A percentile compares a stretch with the other conserved stretches of the same genome.
Evolutionary conservation across 2,329 filamentous ascomycete genomes (phyloP).

Genomic region (Aureobasidium sp.): DNA sequence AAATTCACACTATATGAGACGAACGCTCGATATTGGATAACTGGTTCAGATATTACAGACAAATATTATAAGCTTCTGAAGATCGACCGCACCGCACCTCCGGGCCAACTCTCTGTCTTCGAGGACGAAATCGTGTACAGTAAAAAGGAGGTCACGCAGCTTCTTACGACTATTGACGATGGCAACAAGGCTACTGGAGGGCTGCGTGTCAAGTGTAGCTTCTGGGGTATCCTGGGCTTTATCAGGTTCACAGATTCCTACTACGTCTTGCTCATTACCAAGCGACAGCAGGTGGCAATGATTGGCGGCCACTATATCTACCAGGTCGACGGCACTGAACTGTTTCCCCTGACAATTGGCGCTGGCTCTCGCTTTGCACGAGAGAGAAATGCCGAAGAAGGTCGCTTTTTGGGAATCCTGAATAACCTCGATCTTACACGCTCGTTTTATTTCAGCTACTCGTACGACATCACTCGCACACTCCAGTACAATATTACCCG

Average conservation of each 20-base stretch:
- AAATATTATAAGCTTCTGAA: conserved; percentile 85
- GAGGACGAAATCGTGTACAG: conserved; percentile 96
- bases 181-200: conserved; percentile 88
- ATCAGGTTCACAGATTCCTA: conserved; percentile 93
- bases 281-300: conserved; percentile 92
- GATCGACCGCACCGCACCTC: conserved; percentile 81
- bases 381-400: conserved; percentile 84
- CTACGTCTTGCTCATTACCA: conserved; percentile 96
- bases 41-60: conserved; percentile 86
- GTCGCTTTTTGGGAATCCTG: conserved; percentile 79
- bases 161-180: conserved; percentile 91
- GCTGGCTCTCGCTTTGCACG: conserved; percentile 60
- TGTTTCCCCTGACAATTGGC: conserved; percentile 76
- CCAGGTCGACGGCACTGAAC: conserved; percentile 86
- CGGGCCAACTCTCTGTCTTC: conserved; percentile 70
- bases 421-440: conserved; percentile 84
- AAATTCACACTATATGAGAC: conserved; percentile 98
- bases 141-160: conserved; percentile 82
- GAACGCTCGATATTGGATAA: conserved; percentile 84
- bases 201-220: conserved; percentile 79
- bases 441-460: conserved; percentile 98
- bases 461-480: conserved; percentile 89
- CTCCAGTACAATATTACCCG: conserved; percentile 85
- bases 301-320: conserved; percentile 94
- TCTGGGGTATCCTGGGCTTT: conserved; percentile 91